These are phyloP conservation scores for Eucalyptus camaldulensis DNA, from an alignment of 345 rosid species.

Conservation along the genomic window DNA sequence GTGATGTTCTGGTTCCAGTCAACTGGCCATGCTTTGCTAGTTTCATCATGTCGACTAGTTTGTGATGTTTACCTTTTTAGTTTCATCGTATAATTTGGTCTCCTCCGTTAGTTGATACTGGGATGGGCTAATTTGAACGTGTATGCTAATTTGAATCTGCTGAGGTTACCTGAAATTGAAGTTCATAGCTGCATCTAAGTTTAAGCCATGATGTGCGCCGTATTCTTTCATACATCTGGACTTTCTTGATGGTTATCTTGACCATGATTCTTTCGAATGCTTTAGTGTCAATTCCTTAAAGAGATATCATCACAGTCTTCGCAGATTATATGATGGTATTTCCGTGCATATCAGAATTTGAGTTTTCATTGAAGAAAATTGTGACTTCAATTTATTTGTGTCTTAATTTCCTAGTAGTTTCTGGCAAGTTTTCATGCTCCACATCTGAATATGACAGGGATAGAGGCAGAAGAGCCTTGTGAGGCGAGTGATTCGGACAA, in stretches of 20 bases:
- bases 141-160: background rate
- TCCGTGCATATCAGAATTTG: background rate
- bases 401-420: background rate
- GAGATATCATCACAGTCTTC: background rate
- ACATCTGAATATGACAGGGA: slow-evolving; percentile 12
- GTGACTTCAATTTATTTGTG: background rate
- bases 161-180: background rate
- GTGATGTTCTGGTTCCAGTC: background rate
- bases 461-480: slow-evolving; percentile 50
- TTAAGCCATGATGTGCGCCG: background rate
- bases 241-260: background rate
- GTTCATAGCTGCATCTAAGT: background rate
- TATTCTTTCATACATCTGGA: background rate
- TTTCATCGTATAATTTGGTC: background rate
- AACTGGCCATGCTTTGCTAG: background rate
- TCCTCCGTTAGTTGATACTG: background rate
- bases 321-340: background rate
- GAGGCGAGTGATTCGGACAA: slow-evolving; percentile 73
- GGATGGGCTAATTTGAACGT: background rate
- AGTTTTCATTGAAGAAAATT: background rate
- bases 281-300: background rate
- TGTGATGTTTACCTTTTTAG: background rate
- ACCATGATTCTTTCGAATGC: background rate
- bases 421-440: background rate
- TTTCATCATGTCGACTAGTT: background rate